Percentiles rank a stretch among this genome's conserved stretches.
Evolutionary conservation across 345 rosid species (phyloP).

Genomic region (Lagerstroemia speciosa): DNA sequence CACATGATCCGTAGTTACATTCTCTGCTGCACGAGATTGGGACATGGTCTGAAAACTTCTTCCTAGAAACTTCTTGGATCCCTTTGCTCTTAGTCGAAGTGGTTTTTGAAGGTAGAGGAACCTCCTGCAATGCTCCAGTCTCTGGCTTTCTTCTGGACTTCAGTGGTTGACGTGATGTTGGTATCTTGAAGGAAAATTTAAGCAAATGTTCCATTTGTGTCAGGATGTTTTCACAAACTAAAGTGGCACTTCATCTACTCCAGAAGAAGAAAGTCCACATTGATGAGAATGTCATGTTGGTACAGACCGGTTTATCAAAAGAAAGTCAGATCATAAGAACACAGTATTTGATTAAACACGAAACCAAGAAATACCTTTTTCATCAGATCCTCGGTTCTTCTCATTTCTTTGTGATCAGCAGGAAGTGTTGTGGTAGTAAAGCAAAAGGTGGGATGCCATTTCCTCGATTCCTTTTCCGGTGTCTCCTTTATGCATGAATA

Average conservation of each 20-base stretch:
- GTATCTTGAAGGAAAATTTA: neutral
- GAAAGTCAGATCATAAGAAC: neutral
- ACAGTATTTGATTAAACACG: conserved; percentile 16
- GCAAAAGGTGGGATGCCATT: conserved; percentile 12
- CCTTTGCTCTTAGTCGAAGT: neutral
- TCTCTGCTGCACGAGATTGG: neutral
- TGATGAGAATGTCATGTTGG: too few relatives aligned
- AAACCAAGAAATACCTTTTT: neutral
- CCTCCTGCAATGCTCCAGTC: neutral
- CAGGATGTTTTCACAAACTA: neutral
- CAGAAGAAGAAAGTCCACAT: neutral
- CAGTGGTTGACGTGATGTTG: neutral
- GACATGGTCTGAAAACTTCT: neutral
- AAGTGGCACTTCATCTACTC: neutral
- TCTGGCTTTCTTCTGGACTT: neutral
- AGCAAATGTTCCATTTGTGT: neutral
- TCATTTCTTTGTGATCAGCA: conserved; percentile 1
- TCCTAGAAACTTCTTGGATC: neutral
- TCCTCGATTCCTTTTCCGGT: conserved; percentile 8
- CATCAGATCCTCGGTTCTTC: conserved; percentile 6
- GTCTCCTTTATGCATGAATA: conserved; percentile 3
- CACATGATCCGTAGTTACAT: neutral
- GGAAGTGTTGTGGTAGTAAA: conserved; percentile 6
- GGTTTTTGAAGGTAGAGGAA: neutral
- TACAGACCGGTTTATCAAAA: neutral